Evolutionary conservation across 2,329 filamentous ascomycete species (phyloP), one percentile per base, ranked within the genome.

Genomic region (Sporothrix humicola): DNA sequence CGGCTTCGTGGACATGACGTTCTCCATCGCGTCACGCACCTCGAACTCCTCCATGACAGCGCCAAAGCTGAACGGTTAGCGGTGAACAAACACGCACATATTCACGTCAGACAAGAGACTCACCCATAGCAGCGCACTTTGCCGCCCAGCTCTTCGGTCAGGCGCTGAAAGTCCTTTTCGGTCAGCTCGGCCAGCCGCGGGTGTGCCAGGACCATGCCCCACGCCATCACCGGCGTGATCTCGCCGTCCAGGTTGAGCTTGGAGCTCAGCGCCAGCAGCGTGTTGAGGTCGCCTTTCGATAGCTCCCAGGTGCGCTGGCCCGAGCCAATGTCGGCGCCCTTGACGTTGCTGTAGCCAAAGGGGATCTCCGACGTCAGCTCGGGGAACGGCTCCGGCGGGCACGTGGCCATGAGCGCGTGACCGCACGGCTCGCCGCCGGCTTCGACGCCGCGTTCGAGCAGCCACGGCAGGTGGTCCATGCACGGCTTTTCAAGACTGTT

Each of bases 51-150:
- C 89, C 83, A 90, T 85, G 3, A 91, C 89, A 20, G 89, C 89
- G 42, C 89, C 89, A 75, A 91, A 90, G 17, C 88, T 90, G 76
- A 1, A 23, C 7, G 17, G 54, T 59, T 5, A 69, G n/a, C 8
- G 20, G 13, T 17, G 37, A 17, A 58, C 2, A 37, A 65, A 44
- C n/a, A 31, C 5, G 31, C 5, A 31, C 31, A 31, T 2, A 31
- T 31, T 31, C 31, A 31, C 31, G 31, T 31, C 31, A 31, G 31
- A 31, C 31, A 31, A 5, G 31, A 31, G 54, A 87, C 91, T 79
- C 84, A 95, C 93, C 96, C 96, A 82, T 98, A 98, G 81, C 96
- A 98, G 76, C 94, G 89, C 74, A 97, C 90, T 83, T 97, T 98
- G 73, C 87, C 87, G 77, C 89, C 85, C 73, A 98, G 85, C 73